phyloP scores from a whole-genome alignment of 441 rosid species.

The Adansonia grandidieri region DNA sequence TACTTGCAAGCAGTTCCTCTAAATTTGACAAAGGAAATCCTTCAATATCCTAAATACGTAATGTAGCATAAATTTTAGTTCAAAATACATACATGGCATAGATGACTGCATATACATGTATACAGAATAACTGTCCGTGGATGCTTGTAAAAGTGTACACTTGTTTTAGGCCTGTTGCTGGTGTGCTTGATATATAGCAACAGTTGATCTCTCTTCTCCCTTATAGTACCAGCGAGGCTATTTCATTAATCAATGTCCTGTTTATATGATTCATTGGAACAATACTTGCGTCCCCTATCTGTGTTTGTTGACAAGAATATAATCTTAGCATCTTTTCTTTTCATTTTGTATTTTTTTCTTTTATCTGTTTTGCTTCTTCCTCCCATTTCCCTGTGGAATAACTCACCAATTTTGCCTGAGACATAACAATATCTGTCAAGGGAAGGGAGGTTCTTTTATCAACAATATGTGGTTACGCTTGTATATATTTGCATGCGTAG shows the following conservation, averaged over 20 bases:
- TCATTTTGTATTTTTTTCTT: background rate
- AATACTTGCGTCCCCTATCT: background rate
- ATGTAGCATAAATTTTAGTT: background rate
- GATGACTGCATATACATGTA: background rate
- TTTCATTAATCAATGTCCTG: constrained; percentile 11
- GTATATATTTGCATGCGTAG: background rate
- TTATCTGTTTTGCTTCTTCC: background rate
- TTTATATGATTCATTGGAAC: constrained; percentile 13
- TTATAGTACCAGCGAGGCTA: background rate
- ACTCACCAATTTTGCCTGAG: constrained; percentile 4
- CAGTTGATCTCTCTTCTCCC: background rate
- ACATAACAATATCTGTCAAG: background rate
- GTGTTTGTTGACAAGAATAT: background rate
- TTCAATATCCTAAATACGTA: constrained; percentile 76
- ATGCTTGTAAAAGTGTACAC: constrained; percentile 3
- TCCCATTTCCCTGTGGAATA: background rate
- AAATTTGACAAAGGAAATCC: constrained; percentile 96
- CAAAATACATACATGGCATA: background rate
- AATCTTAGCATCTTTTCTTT: background rate
- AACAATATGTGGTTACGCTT: background rate
- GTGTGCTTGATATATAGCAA: background rate
- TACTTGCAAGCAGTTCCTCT: constrained; percentile 80
- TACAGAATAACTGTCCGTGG: background rate
- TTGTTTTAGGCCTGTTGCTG: background rate
- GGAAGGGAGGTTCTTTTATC: constrained; percentile 5